Evolutionary conservation across 768 basidiomycete genomes (phyloP).

Genomic region (Tricholoma terreum): DNA sequence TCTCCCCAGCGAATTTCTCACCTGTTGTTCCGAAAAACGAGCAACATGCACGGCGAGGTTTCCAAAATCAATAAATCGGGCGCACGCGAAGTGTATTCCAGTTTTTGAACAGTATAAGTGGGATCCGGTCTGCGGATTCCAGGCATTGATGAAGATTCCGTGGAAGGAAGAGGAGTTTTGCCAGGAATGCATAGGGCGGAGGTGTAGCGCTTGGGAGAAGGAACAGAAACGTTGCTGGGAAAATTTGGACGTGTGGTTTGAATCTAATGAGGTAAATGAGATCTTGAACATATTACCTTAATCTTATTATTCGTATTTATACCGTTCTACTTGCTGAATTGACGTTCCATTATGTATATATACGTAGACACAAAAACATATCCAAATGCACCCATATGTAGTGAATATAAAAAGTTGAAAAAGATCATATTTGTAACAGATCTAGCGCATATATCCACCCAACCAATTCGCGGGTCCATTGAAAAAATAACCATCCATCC

Average conservation of each 20-base stretch:
- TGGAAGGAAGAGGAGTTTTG: constrained; percentile 32
- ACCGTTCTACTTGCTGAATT: no score
- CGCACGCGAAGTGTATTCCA: constrained; percentile 16
- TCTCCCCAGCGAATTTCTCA: constrained; percentile 5
- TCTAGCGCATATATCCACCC: no score
- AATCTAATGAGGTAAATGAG: not conserved
- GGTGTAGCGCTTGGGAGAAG: constrained; percentile 26
- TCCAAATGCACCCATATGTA: no score
- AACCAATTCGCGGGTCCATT: no score
- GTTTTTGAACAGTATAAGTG: constrained; percentile 27
- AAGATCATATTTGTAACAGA: no score
- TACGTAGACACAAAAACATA: no score
- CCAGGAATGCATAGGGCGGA: constrained; percentile 26
- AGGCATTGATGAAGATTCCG: constrained; percentile 25
- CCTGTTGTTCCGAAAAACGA: constrained; percentile 4
- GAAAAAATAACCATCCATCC: no score
- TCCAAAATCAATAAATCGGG: not conserved
- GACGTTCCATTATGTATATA: no score
- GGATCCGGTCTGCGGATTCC: constrained; percentile 35
- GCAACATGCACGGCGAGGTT: not conserved
- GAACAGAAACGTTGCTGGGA: constrained; percentile 30
- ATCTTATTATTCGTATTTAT: no score
- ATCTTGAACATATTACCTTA: not conserved
- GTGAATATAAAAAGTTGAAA: no score
- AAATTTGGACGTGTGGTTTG: constrained; percentile 26